Evolutionary conservation across 1,284 basidiomycete genomes (phyloP).

Genomic region (Ganoderma leucocontextum): DNA sequence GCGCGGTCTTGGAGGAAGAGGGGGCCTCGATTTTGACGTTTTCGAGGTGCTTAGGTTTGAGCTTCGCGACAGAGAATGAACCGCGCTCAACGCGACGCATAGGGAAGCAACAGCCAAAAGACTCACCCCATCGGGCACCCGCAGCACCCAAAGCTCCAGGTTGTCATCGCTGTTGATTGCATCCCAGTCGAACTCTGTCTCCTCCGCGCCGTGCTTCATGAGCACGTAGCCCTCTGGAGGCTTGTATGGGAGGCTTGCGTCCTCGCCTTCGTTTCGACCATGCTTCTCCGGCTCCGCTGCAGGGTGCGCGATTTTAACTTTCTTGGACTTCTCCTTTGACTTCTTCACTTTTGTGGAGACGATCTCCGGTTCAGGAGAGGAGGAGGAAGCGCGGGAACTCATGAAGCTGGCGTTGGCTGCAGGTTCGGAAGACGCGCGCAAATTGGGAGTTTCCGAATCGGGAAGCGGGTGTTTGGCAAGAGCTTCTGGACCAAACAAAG

Average conservation of each 20-base stretch:
- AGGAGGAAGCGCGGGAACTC: constrained; percentile 36
- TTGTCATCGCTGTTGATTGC: constrained; percentile 63
- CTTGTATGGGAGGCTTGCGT: constrained; percentile 60
- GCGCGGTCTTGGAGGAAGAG: constrained; percentile 43
- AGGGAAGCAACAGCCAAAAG: background rate
- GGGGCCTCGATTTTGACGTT: constrained; percentile 55
- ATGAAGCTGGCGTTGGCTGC: constrained; percentile 21
- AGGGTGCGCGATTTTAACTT: constrained; percentile 23
- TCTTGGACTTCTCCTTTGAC: constrained; percentile 31
- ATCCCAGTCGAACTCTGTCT: constrained; percentile 74
- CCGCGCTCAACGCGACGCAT: background rate
- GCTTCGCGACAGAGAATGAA: constrained; percentile 46
- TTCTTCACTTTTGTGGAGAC: constrained; percentile 28
- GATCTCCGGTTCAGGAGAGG: constrained; percentile 34
- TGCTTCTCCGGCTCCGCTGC: constrained; percentile 29
- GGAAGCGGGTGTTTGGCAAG: constrained; percentile 34
- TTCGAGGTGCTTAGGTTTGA: constrained; percentile 70
- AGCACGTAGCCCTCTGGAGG: constrained; percentile 59
- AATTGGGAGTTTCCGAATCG: constrained; percentile 18
- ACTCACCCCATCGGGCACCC: constrained; percentile 72
- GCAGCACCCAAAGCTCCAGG: constrained; percentile 73
- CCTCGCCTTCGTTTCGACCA: constrained; percentile 57
- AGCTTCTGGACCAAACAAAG: constrained; percentile 32
- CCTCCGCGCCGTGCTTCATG: constrained; percentile 53
- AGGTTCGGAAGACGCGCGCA: too few species aligned